Evolutionary conservation across 1,139 yeast genomes (phyloP), one percentile per base, ranked within the genome.

Genomic region (Saccharomycopsis hybrid): DNA sequence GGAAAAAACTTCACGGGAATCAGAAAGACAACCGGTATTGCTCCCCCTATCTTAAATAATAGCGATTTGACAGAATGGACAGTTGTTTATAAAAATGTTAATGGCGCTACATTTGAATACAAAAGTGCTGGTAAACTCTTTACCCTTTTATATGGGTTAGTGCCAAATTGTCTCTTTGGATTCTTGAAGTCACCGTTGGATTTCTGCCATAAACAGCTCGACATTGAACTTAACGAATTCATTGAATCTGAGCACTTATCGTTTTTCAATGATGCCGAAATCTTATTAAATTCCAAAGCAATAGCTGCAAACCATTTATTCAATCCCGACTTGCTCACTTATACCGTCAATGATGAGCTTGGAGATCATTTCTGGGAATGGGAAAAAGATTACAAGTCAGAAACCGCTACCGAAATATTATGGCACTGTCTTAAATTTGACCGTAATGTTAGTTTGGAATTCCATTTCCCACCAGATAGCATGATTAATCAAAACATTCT

Each of bases 91-190:
- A 37, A 45, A 13, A 41, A 41, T 8, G 37, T 45, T 11, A 44
- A 35, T 31, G 36, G 51, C 18, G 50, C 32, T 2, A 24, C 4
- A 5, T 52, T 44, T 38, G 37, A 44, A 5, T 27, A 37, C 44
- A 32, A 39, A 11, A 25, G 52, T 28, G 52, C 49, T 44, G 31
- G 39, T 3, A 47, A 54, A 36, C 47, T 60, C n/a, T 54, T 54
- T 7, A 64, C 73, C 0, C 54, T 71, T 5, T 53, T 76, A 4
- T 76, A 76, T 56, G 79, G 77, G 0, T 58, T 75, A 5, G 74
- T 66, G 54, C 78, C 79, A 0, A 59, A 64, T 29, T 67, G 69
- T 50, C 58, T 72, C 2, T 52, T 65, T 18, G 53, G 56, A 3
- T 74, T 70, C 53, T 51, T 65, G 18, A 62, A 60, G 40, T 53